A percentile compares a stretch with the other conserved stretches of the same genome.
Conservation (phyloP, 176 grass and related monocot genomes). For the Lolium perenne region DNA sequence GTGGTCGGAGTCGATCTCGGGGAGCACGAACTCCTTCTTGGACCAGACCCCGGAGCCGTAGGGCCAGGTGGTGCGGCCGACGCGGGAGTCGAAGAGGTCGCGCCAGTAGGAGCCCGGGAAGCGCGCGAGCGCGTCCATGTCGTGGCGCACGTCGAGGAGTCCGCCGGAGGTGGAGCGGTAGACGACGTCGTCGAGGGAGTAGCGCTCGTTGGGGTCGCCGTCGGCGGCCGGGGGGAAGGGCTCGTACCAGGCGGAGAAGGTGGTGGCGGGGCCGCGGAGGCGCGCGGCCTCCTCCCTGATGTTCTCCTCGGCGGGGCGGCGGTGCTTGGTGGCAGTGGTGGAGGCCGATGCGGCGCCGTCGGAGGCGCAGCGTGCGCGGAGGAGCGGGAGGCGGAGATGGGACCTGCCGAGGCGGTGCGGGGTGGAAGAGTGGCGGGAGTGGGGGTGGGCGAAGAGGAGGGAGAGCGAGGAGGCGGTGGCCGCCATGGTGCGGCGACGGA, state of each 20-base stretch:
- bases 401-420: not conserved
- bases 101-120: slow-evolving; percentile 77
- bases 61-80: slow-evolving; percentile 69
- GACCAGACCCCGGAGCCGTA: slow-evolving; percentile 79
- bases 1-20: slow-evolving; percentile 78
- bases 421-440: slow-evolving; percentile 45
- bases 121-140: slow-evolving; percentile 62
- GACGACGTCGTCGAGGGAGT: slow-evolving; percentile 76
- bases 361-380: slow-evolving; percentile 47
- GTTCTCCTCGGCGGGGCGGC: slow-evolving; percentile 79
- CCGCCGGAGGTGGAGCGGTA: slow-evolving; percentile 72
- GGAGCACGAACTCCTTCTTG: slow-evolving; percentile 85
- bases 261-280: slow-evolving; percentile 34
- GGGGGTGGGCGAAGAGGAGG: slow-evolving; percentile 49
- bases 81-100: slow-evolving; percentile 73
- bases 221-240: slow-evolving; percentile 46
- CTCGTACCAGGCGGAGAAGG: slow-evolving; percentile 61
- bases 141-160: slow-evolving; percentile 70
- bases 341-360: slow-evolving; percentile 28
- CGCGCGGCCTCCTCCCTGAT: slow-evolving; percentile 77
- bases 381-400: slow-evolving; percentile 17
- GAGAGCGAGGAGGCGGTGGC: slow-evolving; percentile 49
- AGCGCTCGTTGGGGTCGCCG: slow-evolving; percentile 53
- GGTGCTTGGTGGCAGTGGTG: slow-evolving; percentile 52
- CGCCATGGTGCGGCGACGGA: slow-evolving; percentile 40